Evolutionary conservation across 208 protist genomes (phyloP).

Genomic region (Tetramitus jugosus): DNA sequence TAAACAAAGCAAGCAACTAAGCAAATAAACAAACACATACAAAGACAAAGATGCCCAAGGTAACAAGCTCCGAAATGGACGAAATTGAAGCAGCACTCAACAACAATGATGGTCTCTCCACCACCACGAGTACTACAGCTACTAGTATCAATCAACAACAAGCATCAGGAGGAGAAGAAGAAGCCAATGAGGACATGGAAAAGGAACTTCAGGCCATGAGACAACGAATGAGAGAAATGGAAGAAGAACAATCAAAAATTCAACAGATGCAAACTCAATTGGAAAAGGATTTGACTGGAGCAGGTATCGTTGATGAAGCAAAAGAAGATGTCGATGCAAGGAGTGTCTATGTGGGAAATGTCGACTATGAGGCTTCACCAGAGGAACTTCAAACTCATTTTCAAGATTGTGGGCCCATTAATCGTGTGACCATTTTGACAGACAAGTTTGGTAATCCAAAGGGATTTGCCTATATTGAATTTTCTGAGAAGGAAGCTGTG

Average conservation of each 20-base stretch:
- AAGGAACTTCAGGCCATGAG: slow-evolving; percentile 6
- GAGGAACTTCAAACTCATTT: slow-evolving; percentile 82
- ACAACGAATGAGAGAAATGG: neutral
- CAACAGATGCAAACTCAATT: slow-evolving; percentile 12
- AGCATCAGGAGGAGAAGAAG: too few relatives aligned
- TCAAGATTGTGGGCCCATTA: slow-evolving; percentile 65
- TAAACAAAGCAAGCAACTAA: too few relatives aligned
- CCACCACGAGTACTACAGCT: too few relatives aligned
- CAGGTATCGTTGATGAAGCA: slow-evolving; percentile 37
- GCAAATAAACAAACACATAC: too few relatives aligned
- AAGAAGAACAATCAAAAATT: neutral
- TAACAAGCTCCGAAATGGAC: too few relatives aligned
- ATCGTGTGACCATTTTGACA: slow-evolving; percentile 73
- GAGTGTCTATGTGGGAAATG: slow-evolving; percentile 79
- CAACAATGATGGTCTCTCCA: too few relatives aligned
- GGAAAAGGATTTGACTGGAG: neutral
- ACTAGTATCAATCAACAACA: too few relatives aligned
- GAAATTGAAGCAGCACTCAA: too few relatives aligned
- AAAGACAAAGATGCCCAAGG: too few relatives aligned
- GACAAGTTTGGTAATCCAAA: slow-evolving; percentile 75
- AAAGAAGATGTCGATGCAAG: slow-evolving; percentile 50
- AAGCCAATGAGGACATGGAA: too few relatives aligned
- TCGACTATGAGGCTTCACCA: slow-evolving; percentile 69
- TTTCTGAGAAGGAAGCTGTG: slow-evolving; percentile 66
- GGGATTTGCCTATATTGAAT: slow-evolving; percentile 80